Evolutionary conservation across 768 basidiomycete species (phyloP).

Genomic region (Rhodosporidiobolus sp.): DNA sequence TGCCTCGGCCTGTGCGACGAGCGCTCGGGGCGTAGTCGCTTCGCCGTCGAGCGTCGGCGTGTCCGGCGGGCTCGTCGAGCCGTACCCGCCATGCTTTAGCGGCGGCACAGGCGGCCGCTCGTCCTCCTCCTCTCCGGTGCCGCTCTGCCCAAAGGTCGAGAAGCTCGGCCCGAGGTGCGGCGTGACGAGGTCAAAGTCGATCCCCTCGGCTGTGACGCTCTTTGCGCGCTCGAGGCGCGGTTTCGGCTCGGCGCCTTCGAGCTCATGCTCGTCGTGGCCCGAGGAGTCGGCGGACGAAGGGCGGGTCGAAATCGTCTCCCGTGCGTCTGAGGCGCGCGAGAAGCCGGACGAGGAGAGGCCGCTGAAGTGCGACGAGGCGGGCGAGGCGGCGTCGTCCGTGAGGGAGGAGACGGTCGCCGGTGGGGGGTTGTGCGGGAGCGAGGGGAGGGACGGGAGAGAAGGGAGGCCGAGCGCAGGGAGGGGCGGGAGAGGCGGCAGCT

Average conservation of each 20-base stretch:
- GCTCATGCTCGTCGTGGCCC: not conserved
- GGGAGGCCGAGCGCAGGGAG: not conserved
- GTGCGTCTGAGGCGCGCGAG: not conserved
- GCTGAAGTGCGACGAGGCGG: constrained; percentile 7
- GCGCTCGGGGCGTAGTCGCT: not conserved
- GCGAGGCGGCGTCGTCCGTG: not conserved
- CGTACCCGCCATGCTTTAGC: too few species aligned
- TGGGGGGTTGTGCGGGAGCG: not conserved
- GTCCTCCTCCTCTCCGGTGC: too few species aligned
- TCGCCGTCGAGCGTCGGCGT: not conserved
- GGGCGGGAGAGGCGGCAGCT: constrained; percentile 1
- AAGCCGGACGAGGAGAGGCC: not conserved
- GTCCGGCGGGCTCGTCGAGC: not conserved
- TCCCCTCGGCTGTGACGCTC: constrained; percentile 1
- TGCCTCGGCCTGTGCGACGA: not conserved
- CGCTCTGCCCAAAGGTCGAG: not conserved
- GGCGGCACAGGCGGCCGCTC: not conserved
- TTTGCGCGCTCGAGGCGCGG: not conserved
- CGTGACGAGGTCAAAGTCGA: constrained; percentile 7
- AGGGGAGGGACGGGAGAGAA: not conserved
- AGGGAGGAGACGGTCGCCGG: too few species aligned
- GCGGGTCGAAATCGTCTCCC: not conserved
- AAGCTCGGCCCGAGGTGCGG: not conserved
- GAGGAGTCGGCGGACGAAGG: not conserved
- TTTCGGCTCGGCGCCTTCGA: too few species aligned